These are phyloP conservation scores for Asterochloris erici DNA, from an alignment of 139 green algal species.

Conservation along the genomic window DNA sequence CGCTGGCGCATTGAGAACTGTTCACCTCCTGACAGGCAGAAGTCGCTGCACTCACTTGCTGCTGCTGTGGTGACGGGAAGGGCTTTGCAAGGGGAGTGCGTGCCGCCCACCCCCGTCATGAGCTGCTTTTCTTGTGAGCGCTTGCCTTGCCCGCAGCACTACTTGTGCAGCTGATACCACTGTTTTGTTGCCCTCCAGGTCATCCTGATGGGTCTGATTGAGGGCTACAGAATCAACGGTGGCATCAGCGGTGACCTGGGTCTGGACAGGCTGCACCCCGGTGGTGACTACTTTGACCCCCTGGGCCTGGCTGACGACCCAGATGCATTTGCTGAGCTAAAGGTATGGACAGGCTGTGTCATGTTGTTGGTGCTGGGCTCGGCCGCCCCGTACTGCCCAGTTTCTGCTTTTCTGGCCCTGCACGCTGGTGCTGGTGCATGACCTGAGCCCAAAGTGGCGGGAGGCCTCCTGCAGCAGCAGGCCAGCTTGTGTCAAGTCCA, in stretches of 20 bases:
- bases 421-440: no score
- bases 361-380: no score
- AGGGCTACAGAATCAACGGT: constrained; percentile 82
- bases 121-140: not conserved
- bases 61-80: not conserved
- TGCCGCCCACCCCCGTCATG: no score
- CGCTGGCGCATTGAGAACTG: not conserved
- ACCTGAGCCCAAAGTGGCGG: no score
- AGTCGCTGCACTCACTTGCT: not conserved
- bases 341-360: constrained; percentile 32
- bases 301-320: constrained; percentile 94
- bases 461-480: no score
- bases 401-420: no score
- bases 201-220: constrained; percentile 65
- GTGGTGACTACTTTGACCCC: constrained; percentile 78
- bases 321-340: constrained; percentile 85
- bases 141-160: not conserved
- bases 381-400: no score
- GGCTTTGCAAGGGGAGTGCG: not conserved
- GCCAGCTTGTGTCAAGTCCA: no score
- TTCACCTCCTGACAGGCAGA: not conserved
- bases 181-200: constrained; percentile 18
- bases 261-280: constrained; percentile 63
- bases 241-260: constrained; percentile 40
- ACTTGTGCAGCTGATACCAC: not conserved